Percentiles rank a stretch among this genome's conserved stretches.
phyloP scores from a whole-genome alignment of 495 filamentous ascomycete species.

The Talaromyces wortmannii region DNA sequence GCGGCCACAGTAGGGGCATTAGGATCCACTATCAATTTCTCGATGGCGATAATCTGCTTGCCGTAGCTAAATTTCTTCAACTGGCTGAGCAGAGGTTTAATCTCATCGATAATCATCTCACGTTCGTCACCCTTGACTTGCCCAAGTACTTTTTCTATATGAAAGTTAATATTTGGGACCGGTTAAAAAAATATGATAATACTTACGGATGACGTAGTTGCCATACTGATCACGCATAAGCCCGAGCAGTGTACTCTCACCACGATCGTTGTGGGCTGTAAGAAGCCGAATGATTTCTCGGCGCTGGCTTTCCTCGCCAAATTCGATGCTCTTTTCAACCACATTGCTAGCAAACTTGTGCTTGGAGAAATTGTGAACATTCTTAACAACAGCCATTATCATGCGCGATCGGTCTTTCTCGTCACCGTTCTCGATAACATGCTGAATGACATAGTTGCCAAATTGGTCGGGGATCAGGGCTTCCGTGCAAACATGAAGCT shows the following conservation, averaged over 20 bases:
- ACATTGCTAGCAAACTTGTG: slow-evolving; percentile 98
- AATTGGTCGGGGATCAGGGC: slow-evolving; percentile 82
- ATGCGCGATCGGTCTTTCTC: slow-evolving; percentile 68
- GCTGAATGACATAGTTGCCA: slow-evolving; percentile 95
- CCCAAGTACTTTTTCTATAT: slow-evolving; percentile 68
- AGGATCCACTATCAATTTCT: slow-evolving; percentile 50
- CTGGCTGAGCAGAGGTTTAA: slow-evolving; percentile 65
- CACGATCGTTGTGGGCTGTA: slow-evolving; percentile 51
- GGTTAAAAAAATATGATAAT: neutral
- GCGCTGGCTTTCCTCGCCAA: slow-evolving; percentile 62
- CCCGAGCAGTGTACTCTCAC: slow-evolving; percentile 58
- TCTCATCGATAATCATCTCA: slow-evolving; percentile 58
- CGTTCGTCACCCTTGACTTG: slow-evolving; percentile 60
- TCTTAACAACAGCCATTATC: slow-evolving; percentile 62
- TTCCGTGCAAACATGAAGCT: slow-evolving; percentile 67
- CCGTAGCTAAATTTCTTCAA: slow-evolving; percentile 70
- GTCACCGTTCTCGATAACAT: slow-evolving; percentile 80
- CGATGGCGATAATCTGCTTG: slow-evolving; percentile 72
- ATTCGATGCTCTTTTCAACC: slow-evolving; percentile 87
- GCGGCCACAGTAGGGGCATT: slow-evolving; percentile 17
- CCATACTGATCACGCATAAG: slow-evolving; percentile 90
- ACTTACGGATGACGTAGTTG: slow-evolving; percentile 96
- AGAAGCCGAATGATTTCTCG: slow-evolving; percentile 63
- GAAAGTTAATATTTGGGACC: slow-evolving; percentile 28
- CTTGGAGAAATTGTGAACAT: slow-evolving; percentile 72